phyloP scores from a whole-genome alignment of 1,139 yeast genomes.

The Blastobotrys raffinosifermentans region DNA sequence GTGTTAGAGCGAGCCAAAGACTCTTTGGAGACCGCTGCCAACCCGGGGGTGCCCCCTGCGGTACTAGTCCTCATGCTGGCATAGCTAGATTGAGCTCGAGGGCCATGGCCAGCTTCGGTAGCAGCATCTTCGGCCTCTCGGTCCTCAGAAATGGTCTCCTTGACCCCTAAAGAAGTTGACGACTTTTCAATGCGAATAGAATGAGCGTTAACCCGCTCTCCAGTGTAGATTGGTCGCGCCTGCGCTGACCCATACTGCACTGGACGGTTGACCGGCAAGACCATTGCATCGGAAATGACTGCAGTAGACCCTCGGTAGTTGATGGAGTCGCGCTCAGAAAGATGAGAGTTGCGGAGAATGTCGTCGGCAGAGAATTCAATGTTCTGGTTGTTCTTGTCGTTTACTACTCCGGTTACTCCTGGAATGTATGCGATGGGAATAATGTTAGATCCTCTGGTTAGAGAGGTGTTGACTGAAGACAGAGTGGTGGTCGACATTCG shows the following conservation, averaged over 20 bases:
- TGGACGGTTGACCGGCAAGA: conserved; percentile 23
- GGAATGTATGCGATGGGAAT: conserved; percentile 94
- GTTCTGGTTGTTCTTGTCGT: conserved; percentile 10
- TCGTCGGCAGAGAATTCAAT: conserved; percentile 20
- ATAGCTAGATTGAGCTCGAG: background rate
- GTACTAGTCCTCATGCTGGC: background rate
- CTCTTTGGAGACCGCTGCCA: too few relatives aligned
- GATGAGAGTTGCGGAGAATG: conserved; percentile 20
- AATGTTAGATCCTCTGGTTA: conserved; percentile 78
- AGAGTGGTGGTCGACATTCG: conserved; percentile 22
- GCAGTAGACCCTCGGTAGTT: conserved; percentile 31
- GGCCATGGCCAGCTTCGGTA: conserved; percentile 8
- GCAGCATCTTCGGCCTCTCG: conserved; percentile 18
- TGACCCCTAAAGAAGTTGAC: conserved; percentile 18
- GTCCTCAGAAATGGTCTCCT: conserved; percentile 19
- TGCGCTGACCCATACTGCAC: conserved; percentile 10
- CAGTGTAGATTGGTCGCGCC: conserved; percentile 13
- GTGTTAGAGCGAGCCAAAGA: too few relatives aligned
- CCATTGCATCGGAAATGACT: conserved; percentile 23
- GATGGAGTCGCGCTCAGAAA: conserved; percentile 23
- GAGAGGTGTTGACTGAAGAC: conserved; percentile 21
- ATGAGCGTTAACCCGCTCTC: conserved; percentile 19
- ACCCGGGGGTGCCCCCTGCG: conserved; percentile 3
- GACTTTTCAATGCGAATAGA: conserved; percentile 22
- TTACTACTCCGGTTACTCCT: conserved; percentile 48